Conservation (phyloP, 164 flowering plant species). For the Dillenia turbinata region DNA sequence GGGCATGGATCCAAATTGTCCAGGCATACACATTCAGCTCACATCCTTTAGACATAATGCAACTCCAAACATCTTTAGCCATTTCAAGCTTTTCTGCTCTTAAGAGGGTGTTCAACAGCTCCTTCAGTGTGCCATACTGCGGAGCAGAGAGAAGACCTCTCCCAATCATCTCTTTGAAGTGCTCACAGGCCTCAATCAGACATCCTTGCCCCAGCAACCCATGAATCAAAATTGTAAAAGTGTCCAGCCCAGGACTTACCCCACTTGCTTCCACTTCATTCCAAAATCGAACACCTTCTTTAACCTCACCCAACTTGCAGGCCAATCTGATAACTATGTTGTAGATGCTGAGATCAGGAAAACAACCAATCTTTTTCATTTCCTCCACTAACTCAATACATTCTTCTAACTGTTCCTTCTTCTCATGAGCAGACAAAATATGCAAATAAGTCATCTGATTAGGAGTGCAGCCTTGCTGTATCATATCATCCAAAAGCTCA, state of each 20-base stretch:
- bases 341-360: conserved; percentile 60
- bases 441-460: conserved; percentile 60
- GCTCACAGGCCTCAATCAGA: conserved; percentile 69
- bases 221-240: conserved; percentile 63
- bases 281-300: no score
- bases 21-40: conserved; percentile 76
- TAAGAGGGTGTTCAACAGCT: conserved; percentile 69
- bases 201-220: conserved; percentile 59
- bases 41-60: conserved; percentile 57
- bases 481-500: conserved; percentile 71
- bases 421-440: conserved; percentile 78
- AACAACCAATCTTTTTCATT: conserved; percentile 53
- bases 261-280: no score
- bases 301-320: conserved; percentile 69
- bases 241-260: conserved; percentile 62
- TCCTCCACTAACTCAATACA: conserved; percentile 71
- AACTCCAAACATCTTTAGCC: conserved; percentile 80
- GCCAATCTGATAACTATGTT: conserved; percentile 68
- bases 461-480: conserved; percentile 67
- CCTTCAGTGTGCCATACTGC: conserved; percentile 86
- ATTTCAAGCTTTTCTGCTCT: conserved; percentile 75
- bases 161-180: conserved; percentile 81
- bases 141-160: conserved; percentile 73
- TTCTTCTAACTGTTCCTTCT: no score
- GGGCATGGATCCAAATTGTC: conserved; percentile 94